Conservation (phyloP, 78 protist genomes). For the Dictyostelium capitatum region DNA sequence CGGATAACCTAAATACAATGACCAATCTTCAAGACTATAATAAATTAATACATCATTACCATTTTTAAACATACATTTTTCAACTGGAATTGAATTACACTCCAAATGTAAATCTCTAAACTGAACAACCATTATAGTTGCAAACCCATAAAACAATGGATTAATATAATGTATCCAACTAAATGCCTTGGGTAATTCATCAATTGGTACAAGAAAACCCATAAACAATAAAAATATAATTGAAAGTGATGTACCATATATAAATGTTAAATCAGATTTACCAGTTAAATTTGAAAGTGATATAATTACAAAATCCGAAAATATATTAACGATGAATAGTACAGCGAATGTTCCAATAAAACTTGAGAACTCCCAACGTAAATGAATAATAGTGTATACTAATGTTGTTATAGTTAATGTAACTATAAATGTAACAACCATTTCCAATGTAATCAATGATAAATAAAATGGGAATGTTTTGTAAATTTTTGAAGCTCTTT, state of each 20-base stretch:
- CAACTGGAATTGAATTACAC: background rate
- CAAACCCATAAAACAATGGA: constrained; percentile 38
- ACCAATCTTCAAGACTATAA: constrained; percentile 52
- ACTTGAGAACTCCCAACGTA: constrained; percentile 22
- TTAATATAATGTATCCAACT: constrained; percentile 40
- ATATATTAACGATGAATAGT: background rate
- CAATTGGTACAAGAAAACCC: constrained; percentile 66
- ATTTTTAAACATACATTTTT: constrained; percentile 30
- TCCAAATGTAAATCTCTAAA: constrained; percentile 29
- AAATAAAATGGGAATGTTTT: constrained; percentile 57
- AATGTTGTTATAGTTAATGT: background rate
- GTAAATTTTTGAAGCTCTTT: constrained; percentile 64
- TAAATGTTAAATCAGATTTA: constrained; percentile 42
- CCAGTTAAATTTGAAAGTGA: constrained; percentile 17
- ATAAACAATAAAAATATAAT: constrained; percentile 52
- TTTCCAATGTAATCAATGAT: constrained; percentile 13
- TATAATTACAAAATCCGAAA: constrained; percentile 49
- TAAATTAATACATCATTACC: constrained; percentile 46
- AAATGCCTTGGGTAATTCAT: constrained; percentile 41
- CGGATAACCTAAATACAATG: constrained; percentile 3
- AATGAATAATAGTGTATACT: constrained; percentile 11
- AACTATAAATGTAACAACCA: constrained; percentile 5
- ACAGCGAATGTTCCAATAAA: constrained; percentile 31
- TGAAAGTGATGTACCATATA: constrained; percentile 39
- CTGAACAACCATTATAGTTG: constrained; percentile 32